A percentile compares a stretch with the other conserved stretches of the same genome.
phyloP scores from a whole-genome alignment of 176 grass and related monocot genomes.

The Chrysopogon serrulatus region DNA sequence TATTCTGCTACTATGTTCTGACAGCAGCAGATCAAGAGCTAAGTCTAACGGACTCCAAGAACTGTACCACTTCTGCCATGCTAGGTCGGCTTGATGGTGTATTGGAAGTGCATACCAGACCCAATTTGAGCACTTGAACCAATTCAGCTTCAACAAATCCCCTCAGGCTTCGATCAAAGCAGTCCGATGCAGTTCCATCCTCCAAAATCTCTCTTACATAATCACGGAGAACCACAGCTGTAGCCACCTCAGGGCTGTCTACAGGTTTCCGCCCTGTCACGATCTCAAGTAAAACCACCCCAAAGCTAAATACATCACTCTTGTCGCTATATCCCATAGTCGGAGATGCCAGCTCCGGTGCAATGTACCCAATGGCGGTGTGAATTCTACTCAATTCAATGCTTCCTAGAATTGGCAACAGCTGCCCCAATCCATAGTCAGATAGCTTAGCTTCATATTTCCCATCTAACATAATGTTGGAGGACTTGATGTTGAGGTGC shows the following conservation, averaged over 20 bases:
- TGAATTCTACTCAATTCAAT: slow-evolving; percentile 80
- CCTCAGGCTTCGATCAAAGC: slow-evolving; percentile 73
- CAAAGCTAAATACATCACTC: slow-evolving; percentile 98
- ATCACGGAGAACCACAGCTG: slow-evolving; percentile 59
- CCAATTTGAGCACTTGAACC: slow-evolving; percentile 92
- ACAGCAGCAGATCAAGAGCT: slow-evolving; percentile 52
- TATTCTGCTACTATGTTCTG: slow-evolving; percentile 37
- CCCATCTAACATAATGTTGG: slow-evolving; percentile 86
- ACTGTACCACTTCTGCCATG: slow-evolving; percentile 97
- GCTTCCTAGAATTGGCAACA: slow-evolving; percentile 82
- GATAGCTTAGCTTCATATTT: slow-evolving; percentile 82
- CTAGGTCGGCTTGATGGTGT: slow-evolving; percentile 72
- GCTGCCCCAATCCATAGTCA: slow-evolving; percentile 86
- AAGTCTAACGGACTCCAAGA: slow-evolving; percentile 84
- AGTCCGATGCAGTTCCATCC: slow-evolving; percentile 61
- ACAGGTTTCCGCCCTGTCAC: slow-evolving; percentile 88
- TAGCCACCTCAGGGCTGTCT: slow-evolving; percentile 49
- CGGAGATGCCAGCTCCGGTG: slow-evolving; percentile 79
- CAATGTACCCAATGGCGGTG: slow-evolving; percentile 72
- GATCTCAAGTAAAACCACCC: slow-evolving; percentile 89
- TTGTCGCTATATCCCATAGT: slow-evolving; percentile 82
- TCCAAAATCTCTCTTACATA: slow-evolving; percentile 82
- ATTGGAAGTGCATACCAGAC: slow-evolving; percentile 87
- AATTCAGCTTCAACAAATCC: slow-evolving; percentile 79
- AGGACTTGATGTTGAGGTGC: slow-evolving; percentile 97